Base-by-base conservation (phyloP, 2,329 filamentous ascomycete species). In the Trichoderma citrinoviride region DNA sequence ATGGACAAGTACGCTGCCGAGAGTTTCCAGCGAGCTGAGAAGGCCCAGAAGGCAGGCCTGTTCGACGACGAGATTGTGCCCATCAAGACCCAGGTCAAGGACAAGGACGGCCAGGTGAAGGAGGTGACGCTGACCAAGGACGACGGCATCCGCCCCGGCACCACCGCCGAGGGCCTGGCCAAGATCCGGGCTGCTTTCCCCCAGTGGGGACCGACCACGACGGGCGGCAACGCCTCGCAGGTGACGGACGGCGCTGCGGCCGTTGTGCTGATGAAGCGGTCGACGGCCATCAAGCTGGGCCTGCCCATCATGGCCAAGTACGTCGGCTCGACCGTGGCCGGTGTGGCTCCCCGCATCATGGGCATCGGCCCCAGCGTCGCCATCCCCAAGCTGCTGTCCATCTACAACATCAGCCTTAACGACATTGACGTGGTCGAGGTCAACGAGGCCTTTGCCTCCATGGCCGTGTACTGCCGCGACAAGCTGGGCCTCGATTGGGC, bases 371-470 rank as follows among this genome's bases (percentile, higher is more conserved):
- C 91, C 41, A 87, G 87, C 49, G 78, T 90, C 41, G 87, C 86
- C 66, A 89, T 90, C 68, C 87, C 87, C 68, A 99, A 99, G 86
- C 87, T 99, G 33, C 85, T 99, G 52, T 79, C 79, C 74, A 89
- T 95, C 80, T 88, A 90, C 84, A 87, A 90, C 78, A 79, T 99
- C 67, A 86, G 84, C 25, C 81, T 96, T 61, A 85, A 89, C 66
- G 95, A 98, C 72, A 86, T 95, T 67, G 95, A 99, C 74, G 85
- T 98, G 41, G 83, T 94, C 71, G 95, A 98, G 84, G 80, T 99
- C 75, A 99, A 99, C 82, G 95, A 99, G 84, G 95, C 95, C 1
- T 99, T 99, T 73, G 94, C 93, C 23, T 95, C 91, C 60, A 98
- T 98, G 95, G 93, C 92, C 1, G 93, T 97, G 33, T 98, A 97